Evolutionary conservation across 805 yeast species (phyloP).

Genomic region (Wickerhamiella sergipiensis): DNA sequence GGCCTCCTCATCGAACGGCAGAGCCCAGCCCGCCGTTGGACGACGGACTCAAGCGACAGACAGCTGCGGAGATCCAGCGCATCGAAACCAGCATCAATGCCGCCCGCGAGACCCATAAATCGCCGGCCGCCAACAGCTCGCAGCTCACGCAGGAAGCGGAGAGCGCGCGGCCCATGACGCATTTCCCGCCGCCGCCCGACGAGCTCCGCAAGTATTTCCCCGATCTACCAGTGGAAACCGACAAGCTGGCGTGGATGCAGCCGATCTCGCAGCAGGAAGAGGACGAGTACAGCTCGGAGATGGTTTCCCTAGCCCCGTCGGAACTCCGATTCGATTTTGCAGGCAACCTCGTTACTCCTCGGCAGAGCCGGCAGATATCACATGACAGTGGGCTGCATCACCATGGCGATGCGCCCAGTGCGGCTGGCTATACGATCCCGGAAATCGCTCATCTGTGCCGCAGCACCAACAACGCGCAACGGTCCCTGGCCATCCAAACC

Average conservation of each 20-base stretch:
- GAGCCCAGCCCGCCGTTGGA: not conserved
- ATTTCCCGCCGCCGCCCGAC: conserved; percentile 43
- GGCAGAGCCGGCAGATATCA: conserved; percentile 35
- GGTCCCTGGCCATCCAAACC: conserved; percentile 75
- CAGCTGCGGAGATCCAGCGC: not conserved
- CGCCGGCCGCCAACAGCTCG: not conserved
- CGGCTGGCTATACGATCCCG: conserved; percentile 82
- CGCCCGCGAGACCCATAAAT: not conserved
- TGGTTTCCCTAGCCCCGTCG: conserved; percentile 31
- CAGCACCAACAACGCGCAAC: conserved; percentile 70
- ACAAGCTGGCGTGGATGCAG: conserved; percentile 85
- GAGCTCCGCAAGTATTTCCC: conserved; percentile 79
- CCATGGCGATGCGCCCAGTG: conserved; percentile 74
- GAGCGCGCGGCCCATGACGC: conserved; percentile 20
- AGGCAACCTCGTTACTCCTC: conserved; percentile 59
- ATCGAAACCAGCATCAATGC: not conserved
- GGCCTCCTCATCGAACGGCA: not conserved
- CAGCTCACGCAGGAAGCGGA: not conserved
- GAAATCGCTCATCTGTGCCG: conserved; percentile 72
- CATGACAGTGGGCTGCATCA: conserved; percentile 70
- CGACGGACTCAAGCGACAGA: not conserved
- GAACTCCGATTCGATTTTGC: conserved; percentile 80
- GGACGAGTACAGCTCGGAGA: conserved; percentile 33
- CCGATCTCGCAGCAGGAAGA: conserved; percentile 34
- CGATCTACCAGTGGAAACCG: conserved; percentile 70